Evolutionary conservation across 2,329 filamentous ascomycete species (phyloP).

Genomic region (Fusarium pininemorale): DNA sequence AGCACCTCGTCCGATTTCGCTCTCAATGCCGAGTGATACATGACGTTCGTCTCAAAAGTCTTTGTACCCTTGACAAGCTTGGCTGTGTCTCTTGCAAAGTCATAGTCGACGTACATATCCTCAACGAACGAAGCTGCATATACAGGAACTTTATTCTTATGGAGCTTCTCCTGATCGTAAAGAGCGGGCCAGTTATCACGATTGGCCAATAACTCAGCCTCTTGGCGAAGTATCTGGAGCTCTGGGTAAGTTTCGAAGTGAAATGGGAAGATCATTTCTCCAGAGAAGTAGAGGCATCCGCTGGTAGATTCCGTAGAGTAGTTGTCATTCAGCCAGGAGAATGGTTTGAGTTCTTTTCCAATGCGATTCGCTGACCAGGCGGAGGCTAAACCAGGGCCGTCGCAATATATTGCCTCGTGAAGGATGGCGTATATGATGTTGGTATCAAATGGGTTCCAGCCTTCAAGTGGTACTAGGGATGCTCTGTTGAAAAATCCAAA

Average conservation of each 20-base stretch:
- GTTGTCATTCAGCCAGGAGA: slow-evolving; percentile 59
- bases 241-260: slow-evolving; percentile 85
- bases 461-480: slow-evolving; percentile 75
- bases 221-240: slow-evolving; percentile 72
- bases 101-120: slow-evolving; percentile 92
- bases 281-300: slow-evolving; percentile 78
- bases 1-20: slow-evolving; percentile 79
- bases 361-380: slow-evolving; percentile 80
- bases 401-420: slow-evolving; percentile 89
- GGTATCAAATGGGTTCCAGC: slow-evolving; percentile 74
- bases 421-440: slow-evolving; percentile 85
- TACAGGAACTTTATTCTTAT: slow-evolving; percentile 81
- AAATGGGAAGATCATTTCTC: slow-evolving; percentile 91
- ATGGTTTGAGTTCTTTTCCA: slow-evolving; percentile 58
- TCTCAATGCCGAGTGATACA: slow-evolving; percentile 87
- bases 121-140: slow-evolving; percentile 86
- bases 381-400: slow-evolving; percentile 68
- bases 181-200: slow-evolving; percentile 76
- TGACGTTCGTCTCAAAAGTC: slow-evolving; percentile 83
- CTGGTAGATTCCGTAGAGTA: slow-evolving; percentile 43
- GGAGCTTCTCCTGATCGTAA: slow-evolving; percentile 79
- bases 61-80: slow-evolving; percentile 78
- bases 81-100: slow-evolving; percentile 77
- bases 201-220: slow-evolving; percentile 75
- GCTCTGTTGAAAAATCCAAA: slow-evolving; percentile 80